phyloP scores from a whole-genome alignment of 2,329 filamentous ascomycete species.

The Cytospora paraplurivora region DNA sequence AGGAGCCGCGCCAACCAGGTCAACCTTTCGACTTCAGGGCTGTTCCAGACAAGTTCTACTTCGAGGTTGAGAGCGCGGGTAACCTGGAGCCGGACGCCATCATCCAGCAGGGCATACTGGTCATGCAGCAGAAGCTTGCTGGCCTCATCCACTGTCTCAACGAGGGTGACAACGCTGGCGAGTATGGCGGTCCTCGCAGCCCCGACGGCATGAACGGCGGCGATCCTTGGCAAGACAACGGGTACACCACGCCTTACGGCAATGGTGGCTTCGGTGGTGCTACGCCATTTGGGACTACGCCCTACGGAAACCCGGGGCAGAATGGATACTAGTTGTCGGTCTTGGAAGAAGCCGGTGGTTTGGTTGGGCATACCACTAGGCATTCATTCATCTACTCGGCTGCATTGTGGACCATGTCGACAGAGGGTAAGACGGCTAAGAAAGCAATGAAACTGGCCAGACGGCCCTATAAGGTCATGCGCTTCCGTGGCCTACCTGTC shows the following conservation, averaged over 20 bases:
- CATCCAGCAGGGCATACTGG: slow-evolving; percentile 83
- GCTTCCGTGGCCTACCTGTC: background rate
- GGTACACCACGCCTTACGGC: slow-evolving; percentile 70
- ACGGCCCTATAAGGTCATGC: background rate
- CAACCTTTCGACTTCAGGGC: slow-evolving; percentile 92
- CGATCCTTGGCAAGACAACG: slow-evolving; percentile 62
- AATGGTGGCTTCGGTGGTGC: slow-evolving; percentile 51
- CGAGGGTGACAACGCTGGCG: slow-evolving; percentile 53
- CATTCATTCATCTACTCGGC: background rate
- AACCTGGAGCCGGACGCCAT: slow-evolving; percentile 88
- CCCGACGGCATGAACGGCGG: slow-evolving; percentile 65
- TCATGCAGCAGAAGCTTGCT: slow-evolving; percentile 88
- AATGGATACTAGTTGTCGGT: slow-evolving; percentile 40
- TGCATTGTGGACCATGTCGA: background rate
- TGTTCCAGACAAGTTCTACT: slow-evolving; percentile 82
- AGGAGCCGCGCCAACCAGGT: slow-evolving; percentile 77
- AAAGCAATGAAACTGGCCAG: background rate
- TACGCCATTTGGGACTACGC: slow-evolving; percentile 48
- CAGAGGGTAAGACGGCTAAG: background rate
- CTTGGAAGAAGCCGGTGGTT: too few relatives aligned
- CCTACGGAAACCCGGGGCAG: slow-evolving; percentile 55
- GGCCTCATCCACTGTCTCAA: slow-evolving; percentile 60
- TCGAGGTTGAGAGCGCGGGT: slow-evolving; percentile 88
- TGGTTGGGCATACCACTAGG: background rate
- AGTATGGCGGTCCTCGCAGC: slow-evolving; percentile 66